Percentiles rank a stretch among this genome's conserved stretches.
phyloP scores from a whole-genome alignment of 2,329 filamentous ascomycete species.

The Chrysosporium queenslandicum region DNA sequence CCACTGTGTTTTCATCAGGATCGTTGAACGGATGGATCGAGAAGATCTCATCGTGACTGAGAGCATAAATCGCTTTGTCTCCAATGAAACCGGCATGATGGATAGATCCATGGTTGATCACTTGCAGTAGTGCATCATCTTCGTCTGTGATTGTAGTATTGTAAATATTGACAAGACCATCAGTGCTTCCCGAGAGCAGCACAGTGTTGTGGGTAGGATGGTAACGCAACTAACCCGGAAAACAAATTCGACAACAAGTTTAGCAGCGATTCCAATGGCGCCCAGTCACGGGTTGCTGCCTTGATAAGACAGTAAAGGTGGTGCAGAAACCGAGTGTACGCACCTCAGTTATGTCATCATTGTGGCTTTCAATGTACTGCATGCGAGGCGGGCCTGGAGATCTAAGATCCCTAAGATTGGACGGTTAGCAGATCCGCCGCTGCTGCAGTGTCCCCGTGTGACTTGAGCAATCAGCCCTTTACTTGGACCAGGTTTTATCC shows the following conservation, averaged over 20 bases:
- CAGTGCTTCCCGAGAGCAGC: constrained; percentile 52
- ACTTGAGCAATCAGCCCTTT: background rate
- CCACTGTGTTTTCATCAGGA: constrained; percentile 39
- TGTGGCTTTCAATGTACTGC: constrained; percentile 40
- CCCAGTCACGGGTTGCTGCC: constrained; percentile 4
- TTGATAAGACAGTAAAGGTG: background rate
- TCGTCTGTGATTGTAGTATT: constrained; percentile 48
- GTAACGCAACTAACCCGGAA: constrained; percentile 36
- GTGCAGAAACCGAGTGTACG: constrained; percentile 17
- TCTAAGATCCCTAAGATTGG: constrained; percentile 35
- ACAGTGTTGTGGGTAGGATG: constrained; percentile 44
- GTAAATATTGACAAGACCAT: constrained; percentile 54
- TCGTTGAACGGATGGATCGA: constrained; percentile 47
- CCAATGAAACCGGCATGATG: constrained; percentile 53
- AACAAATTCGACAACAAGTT: background rate
- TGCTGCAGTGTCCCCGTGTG: background rate
- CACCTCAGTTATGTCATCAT: constrained; percentile 52
- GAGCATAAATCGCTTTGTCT: constrained; percentile 44
- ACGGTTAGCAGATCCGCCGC: constrained; percentile 22
- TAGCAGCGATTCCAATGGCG: background rate
- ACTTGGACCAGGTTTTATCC: background rate
- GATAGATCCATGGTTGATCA: constrained; percentile 54
- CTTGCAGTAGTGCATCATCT: constrained; percentile 53
- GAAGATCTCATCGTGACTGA: constrained; percentile 54
- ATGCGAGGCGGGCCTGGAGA: constrained; percentile 28